Base-by-base conservation (phyloP, 805 yeast genomes). In the Clavispora asparagi region DNA sequence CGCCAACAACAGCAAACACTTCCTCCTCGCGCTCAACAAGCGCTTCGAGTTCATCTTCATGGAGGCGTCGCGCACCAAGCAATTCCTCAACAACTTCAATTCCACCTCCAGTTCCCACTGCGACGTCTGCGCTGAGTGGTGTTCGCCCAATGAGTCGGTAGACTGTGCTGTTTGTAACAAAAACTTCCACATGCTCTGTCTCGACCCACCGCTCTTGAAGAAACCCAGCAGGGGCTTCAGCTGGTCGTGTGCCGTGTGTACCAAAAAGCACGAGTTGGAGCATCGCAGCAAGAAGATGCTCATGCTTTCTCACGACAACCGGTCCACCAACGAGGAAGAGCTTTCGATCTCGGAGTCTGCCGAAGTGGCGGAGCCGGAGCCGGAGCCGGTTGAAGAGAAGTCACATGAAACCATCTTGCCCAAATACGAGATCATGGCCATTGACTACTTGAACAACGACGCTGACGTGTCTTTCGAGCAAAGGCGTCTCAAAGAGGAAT, bases 221-320 rank as follows among this genome's bases (percentile, higher is more conserved):
- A 87, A 87, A 57, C 97, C 96, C 1, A 82, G 87, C 39, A 69
- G 95, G 47, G 96, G 96, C 1, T 86, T 88, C 60, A 87, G 89
- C 8, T 91, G 97, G 97, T 77, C 88, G 25, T 90, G 97, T 70
- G 91, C 87, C 27, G 61, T 70, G 6, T 90, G 97, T 67, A 74
- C 83, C n/a, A 77, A 79, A 53, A 74, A 70, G 29, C 76, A 77
- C 43, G 85, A 82, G 40, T 51, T 66, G 29, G 73, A 69, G 46
- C 62, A 70, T 46, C 70, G 65, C 45, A 62, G 63, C 53, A 73
- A 62, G 53, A 64, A 63, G 32, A 62, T 62, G 44, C 47, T 71
- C 45, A 71, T 71, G 76, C 61, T 71, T 39, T 64, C 72, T 12
- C 67, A 65, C 44, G 76, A 71, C 51, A 71, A 71, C 50, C 67